Conservation (phyloP, 208 protist species). For the Paratrypanosoma confusum region DNA sequence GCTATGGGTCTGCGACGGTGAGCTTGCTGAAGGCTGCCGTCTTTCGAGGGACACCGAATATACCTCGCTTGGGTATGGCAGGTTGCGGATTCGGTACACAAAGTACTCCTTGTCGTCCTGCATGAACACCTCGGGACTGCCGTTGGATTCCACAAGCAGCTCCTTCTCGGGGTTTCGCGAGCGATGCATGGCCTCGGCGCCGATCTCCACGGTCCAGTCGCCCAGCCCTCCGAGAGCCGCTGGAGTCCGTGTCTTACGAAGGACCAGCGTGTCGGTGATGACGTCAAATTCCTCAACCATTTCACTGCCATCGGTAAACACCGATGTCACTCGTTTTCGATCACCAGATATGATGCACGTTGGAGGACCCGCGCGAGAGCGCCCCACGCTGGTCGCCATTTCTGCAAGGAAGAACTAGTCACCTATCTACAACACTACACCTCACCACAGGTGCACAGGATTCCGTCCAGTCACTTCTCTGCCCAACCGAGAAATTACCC, state of each 20-base stretch:
- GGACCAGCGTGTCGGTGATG: slow-evolving; percentile 83
- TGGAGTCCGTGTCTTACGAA: slow-evolving; percentile 68
- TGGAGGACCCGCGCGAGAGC: slow-evolving; percentile 55
- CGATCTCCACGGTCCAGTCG: slow-evolving; percentile 86
- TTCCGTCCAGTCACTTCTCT: too few species aligned
- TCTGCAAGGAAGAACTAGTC: too few species aligned
- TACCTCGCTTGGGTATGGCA: slow-evolving; percentile 80
- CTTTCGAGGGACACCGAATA: slow-evolving; percentile 79
- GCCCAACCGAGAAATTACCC: too few species aligned
- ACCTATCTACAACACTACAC: too few species aligned
- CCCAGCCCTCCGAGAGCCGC: slow-evolving; percentile 65
- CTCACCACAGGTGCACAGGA: too few species aligned
- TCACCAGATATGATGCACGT: slow-evolving; percentile 74
- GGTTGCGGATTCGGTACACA: slow-evolving; percentile 86
- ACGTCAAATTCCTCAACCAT: slow-evolving; percentile 91
- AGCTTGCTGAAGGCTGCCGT: background rate
- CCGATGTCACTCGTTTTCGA: slow-evolving; percentile 77
- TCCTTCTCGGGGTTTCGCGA: slow-evolving; percentile 46
- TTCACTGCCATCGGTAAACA: slow-evolving; percentile 79
- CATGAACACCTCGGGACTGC: slow-evolving; percentile 69
- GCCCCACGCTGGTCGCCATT: too few species aligned
- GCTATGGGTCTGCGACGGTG: background rate
- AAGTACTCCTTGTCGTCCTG: slow-evolving; percentile 77
- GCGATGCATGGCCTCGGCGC: slow-evolving; percentile 39
- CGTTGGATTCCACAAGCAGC: slow-evolving; percentile 57